These are phyloP conservation scores for Pyracantha coccinea DNA, from an alignment of 331 rosid species.

Conservation along the genomic window DNA sequence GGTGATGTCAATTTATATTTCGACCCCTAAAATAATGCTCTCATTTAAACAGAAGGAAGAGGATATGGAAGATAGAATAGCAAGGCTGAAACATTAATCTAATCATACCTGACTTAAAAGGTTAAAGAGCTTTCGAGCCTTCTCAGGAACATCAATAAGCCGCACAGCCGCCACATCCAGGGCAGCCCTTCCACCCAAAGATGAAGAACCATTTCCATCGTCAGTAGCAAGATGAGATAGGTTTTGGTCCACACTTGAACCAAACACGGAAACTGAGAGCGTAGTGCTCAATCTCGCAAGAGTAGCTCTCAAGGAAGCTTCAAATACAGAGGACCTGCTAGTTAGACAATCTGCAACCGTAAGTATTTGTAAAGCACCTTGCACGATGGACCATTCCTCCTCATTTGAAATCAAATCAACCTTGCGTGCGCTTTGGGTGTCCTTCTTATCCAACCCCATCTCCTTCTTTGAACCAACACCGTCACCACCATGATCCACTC, in stretches of 20 bases:
- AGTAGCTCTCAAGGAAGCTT: slow-evolving; percentile 93
- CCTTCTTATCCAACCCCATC: slow-evolving; percentile 57
- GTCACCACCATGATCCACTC: slow-evolving; percentile 72
- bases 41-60: not conserved
- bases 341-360: slow-evolving; percentile 95
- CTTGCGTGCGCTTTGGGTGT: slow-evolving; percentile 58
- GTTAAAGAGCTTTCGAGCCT: slow-evolving; percentile 86
- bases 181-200: slow-evolving; percentile 87
- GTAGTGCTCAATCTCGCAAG: slow-evolving; percentile 94
- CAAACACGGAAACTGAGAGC: slow-evolving; percentile 72
- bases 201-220: slow-evolving; percentile 36
- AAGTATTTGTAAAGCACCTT: slow-evolving; percentile 95
- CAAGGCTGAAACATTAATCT: not conserved
- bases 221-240: slow-evolving; percentile 33
- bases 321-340: slow-evolving; percentile 96
- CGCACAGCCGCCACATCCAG: slow-evolving; percentile 85
- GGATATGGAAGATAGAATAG: not conserved
- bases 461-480: slow-evolving; percentile 64
- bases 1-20: slow-evolving; percentile 7
- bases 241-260: slow-evolving; percentile 77
- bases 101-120: slow-evolving; percentile 74
- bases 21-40: not conserved
- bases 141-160: slow-evolving; percentile 76
- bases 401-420: slow-evolving; percentile 73
- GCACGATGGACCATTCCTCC: slow-evolving; percentile 99